Conservation (phyloP, 2,329 filamentous ascomycete genomes). For the Lachnellula subtilissima region DNA sequence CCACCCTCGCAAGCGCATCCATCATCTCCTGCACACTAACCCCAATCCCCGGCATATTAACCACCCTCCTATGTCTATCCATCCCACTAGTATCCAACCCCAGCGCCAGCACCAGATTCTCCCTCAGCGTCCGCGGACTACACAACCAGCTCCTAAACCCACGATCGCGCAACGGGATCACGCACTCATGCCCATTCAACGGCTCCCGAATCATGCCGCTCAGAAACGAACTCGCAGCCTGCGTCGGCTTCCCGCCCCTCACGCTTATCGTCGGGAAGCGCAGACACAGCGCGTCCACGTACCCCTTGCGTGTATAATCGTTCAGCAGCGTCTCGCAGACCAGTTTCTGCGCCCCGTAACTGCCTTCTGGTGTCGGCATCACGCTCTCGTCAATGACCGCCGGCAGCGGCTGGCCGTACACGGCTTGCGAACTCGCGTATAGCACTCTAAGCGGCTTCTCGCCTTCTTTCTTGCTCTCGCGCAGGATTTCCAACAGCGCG, state of each 20-base stretch:
- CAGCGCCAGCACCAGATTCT: constrained; percentile 48
- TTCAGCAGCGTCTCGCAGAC: constrained; percentile 56
- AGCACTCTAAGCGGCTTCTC: constrained; percentile 41
- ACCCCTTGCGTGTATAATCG: constrained; percentile 51
- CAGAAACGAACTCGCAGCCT: constrained; percentile 56
- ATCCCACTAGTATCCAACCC: constrained; percentile 38
- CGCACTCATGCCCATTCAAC: constrained; percentile 47
- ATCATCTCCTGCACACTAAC: constrained; percentile 57
- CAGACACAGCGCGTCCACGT: constrained; percentile 52
- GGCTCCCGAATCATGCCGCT: constrained; percentile 60
- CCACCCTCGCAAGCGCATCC: constrained; percentile 51
- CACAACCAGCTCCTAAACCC: constrained; percentile 49
- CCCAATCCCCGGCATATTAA: constrained; percentile 55
- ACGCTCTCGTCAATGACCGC: constrained; percentile 42
- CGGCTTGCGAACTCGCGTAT: constrained; percentile 55
- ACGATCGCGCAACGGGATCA: constrained; percentile 48
- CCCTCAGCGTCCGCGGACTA: constrained; percentile 47
- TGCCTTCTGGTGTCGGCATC: constrained; percentile 49
- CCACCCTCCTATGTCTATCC: constrained; percentile 43
- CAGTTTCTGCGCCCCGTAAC: constrained; percentile 59
- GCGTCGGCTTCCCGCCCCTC: constrained; percentile 54
- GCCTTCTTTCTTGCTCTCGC: constrained; percentile 23
- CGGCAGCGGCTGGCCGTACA: constrained; percentile 53
- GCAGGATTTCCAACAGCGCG: constrained; percentile 47
- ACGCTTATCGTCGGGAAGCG: constrained; percentile 59